Conservation (phyloP, 352 stramenopile species). For the Phytophthora brassicae region DNA sequence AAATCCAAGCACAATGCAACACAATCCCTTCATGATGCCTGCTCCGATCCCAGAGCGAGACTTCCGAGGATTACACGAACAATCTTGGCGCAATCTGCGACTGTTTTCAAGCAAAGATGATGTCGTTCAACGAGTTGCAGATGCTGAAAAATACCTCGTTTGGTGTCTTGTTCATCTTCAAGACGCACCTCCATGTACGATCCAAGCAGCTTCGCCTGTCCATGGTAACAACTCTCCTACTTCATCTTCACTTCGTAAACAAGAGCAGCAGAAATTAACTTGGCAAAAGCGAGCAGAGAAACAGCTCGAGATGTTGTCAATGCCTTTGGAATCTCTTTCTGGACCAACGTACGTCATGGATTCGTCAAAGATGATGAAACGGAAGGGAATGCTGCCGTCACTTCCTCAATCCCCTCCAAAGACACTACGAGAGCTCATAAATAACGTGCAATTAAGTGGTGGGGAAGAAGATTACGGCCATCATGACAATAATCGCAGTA, state of each 20-base stretch:
- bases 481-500: slow-evolving; percentile 17
- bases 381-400: slow-evolving; percentile 61
- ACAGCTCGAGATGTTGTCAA: slow-evolving; percentile 68
- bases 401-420: slow-evolving; percentile 59
- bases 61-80: slow-evolving; percentile 36
- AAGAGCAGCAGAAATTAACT: slow-evolving; percentile 28
- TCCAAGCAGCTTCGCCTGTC: not conserved
- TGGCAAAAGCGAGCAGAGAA: slow-evolving; percentile 73
- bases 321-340: slow-evolving; percentile 56
- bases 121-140: slow-evolving; percentile 41
- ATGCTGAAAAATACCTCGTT: slow-evolving; percentile 67
- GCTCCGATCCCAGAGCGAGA: slow-evolving; percentile 61
- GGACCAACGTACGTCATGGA: slow-evolving; percentile 66
- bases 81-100: slow-evolving; percentile 29
- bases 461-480: slow-evolving; percentile 10
- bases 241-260: slow-evolving; percentile 16
- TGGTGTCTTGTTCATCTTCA: slow-evolving; percentile 60
- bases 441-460: slow-evolving; percentile 41
- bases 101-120: slow-evolving; percentile 26
- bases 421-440: slow-evolving; percentile 62
- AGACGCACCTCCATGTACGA: slow-evolving; percentile 7
- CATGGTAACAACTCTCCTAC: slow-evolving; percentile 12
- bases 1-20: slow-evolving; percentile 54
- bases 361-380: slow-evolving; percentile 77
- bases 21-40: slow-evolving; percentile 88